These are phyloP conservation scores for Phalaenopsis equestris DNA, from an alignment of 106 monocot genomes.

Conservation along the genomic window DNA sequence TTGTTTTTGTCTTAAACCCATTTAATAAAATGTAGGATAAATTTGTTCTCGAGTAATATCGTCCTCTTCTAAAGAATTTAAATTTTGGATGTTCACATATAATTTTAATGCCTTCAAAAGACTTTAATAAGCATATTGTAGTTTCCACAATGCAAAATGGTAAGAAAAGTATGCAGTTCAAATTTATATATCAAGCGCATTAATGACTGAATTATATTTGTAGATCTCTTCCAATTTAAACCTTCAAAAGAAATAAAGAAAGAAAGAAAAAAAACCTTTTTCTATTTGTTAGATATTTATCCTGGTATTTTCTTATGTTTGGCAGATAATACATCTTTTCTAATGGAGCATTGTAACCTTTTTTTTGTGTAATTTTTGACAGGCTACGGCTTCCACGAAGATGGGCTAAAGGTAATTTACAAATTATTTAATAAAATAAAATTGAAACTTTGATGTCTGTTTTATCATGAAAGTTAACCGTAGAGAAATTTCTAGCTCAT, in stretches of 20 bases:
- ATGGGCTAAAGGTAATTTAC: conserved; percentile 72
- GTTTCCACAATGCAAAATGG: not conserved
- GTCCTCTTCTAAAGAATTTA: too few species aligned
- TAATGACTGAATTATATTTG: not conserved
- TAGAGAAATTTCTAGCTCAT: conserved; percentile 1
- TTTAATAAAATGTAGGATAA: too few species aligned
- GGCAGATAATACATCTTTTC: not conserved
- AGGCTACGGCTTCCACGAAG: conserved; percentile 99
- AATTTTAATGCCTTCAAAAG: too few species aligned
- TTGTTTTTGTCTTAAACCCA: too few species aligned
- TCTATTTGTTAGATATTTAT: not conserved
- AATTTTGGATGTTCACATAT: too few species aligned
- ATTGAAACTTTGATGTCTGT: not conserved
- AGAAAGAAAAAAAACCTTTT: not conserved
- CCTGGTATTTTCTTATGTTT: not conserved
- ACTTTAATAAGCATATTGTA: not conserved
- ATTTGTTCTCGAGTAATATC: too few species aligned
- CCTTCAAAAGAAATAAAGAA: not conserved
- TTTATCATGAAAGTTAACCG: not conserved
- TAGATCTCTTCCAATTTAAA: not conserved
- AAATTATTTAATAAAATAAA: not conserved
- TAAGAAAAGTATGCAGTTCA: not conserved
- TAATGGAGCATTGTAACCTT: not conserved
- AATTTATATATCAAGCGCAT: not conserved
- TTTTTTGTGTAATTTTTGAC: conserved; percentile 10